These are phyloP conservation scores for Trichophyton verrucosum DNA, from an alignment of 2,329 filamentous ascomycete genomes.

Conservation along the genomic window DNA sequence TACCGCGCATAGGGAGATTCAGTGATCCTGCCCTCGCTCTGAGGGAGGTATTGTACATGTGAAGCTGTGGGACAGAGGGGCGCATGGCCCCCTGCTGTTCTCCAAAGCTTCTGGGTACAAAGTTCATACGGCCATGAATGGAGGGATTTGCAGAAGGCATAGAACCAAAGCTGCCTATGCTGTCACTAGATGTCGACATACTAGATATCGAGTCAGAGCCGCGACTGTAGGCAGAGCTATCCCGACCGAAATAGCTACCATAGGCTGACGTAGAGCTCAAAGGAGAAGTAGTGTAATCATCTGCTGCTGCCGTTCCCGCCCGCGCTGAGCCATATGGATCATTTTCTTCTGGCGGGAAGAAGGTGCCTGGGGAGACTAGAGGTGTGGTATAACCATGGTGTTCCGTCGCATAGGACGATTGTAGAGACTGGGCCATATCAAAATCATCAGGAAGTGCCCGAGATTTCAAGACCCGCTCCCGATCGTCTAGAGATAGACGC, in stretches of 20 bases:
- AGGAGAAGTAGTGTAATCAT: constrained; percentile 29
- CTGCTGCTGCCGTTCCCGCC: constrained; percentile 24
- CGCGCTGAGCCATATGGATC: constrained; percentile 18
- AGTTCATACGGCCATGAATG: constrained; percentile 7
- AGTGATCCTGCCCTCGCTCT: constrained; percentile 9
- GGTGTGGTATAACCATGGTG: constrained; percentile 35
- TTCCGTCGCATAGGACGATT: constrained; percentile 40
- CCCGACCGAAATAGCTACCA: constrained; percentile 25
- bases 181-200: constrained; percentile 18
- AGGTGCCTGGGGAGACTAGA: constrained; percentile 35
- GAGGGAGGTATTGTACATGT: constrained; percentile 4
- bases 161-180: constrained; percentile 17
- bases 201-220: constrained; percentile 16
- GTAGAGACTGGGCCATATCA: constrained; percentile 47
- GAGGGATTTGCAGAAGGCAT: constrained; percentile 16
- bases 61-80: constrained; percentile 8
- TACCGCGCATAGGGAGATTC: constrained; percentile 6
- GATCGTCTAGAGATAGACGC: constrained; percentile 48
- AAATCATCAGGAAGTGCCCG: constrained; percentile 48
- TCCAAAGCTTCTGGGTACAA: constrained; percentile 11
- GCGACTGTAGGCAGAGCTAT: constrained; percentile 12
- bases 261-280: constrained; percentile 25
- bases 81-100: constrained; percentile 6
- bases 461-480: constrained; percentile 49
- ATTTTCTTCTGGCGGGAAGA: constrained; percentile 16